Conservation (phyloP, 1,284 basidiomycete species). For the Cerrena zonata region DNA sequence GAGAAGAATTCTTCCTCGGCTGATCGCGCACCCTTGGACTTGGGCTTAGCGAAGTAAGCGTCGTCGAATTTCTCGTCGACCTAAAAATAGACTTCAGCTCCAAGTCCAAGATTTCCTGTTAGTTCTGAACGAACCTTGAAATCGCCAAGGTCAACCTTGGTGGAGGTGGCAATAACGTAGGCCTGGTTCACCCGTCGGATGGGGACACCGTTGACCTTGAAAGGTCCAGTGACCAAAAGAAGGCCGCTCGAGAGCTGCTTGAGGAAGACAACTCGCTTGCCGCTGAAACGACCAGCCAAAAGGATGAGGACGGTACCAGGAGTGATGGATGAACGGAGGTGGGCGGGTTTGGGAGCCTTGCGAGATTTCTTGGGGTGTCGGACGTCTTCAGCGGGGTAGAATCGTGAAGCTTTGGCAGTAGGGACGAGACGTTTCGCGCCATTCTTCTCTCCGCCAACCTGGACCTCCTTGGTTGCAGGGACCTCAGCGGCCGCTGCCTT, state of each 20-base stretch:
- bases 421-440: conserved; percentile 84
- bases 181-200: conserved; percentile 98
- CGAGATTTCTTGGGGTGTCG: conserved; percentile 86
- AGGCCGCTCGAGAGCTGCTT: conserved; percentile 94
- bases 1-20: conserved; percentile 96
- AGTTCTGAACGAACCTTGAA: conserved; percentile 70
- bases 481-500: conserved; percentile 56
- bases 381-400: conserved; percentile 96
- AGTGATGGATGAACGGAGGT: conserved; percentile 83
- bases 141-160: conserved; percentile 81
- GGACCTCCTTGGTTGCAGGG: conserved; percentile 72
- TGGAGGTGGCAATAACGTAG: conserved; percentile 98
- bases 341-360: conserved; percentile 74
- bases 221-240: conserved; percentile 94
- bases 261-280: conserved; percentile 97
- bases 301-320: conserved; percentile 95
- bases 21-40: conserved; percentile 62
- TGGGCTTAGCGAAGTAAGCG: conserved; percentile 87
- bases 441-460: conserved; percentile 87
- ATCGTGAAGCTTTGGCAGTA: conserved; percentile 83
- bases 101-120: too few species aligned
- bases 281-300: conserved; percentile 95
- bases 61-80: conserved; percentile 90
- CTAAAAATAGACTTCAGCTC: too few species aligned
- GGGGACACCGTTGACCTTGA: conserved; percentile 98